phyloP scores from a whole-genome alignment of 176 grass and related monocot genomes.

The Hsuehochloa calcarea region DNA sequence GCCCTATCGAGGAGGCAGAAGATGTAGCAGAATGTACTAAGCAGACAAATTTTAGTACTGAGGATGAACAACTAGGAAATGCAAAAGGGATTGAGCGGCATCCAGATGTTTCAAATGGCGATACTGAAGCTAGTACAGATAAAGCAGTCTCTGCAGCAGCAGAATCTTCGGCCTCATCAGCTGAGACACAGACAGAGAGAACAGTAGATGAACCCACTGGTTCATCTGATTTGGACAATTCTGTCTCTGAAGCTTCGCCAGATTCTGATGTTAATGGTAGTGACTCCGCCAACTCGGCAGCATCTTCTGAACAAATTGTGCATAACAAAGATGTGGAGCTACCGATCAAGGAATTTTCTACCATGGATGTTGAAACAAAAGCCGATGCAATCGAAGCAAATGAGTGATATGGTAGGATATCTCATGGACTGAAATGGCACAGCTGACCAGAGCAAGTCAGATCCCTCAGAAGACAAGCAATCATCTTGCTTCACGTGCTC shows the following conservation, averaged over 20 bases:
- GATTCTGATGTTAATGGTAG: conserved; percentile 26
- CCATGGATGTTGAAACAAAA: conserved; percentile 16
- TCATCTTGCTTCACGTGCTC: conserved; percentile 37
- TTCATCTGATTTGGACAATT: conserved; percentile 24
- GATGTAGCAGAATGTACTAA: conserved; percentile 37
- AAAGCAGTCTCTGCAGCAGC: conserved; percentile 28
- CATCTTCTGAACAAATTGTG: conserved; percentile 21
- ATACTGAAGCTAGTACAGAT: conserved; percentile 38
- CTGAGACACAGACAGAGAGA: conserved; percentile 25
- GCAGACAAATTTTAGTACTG: conserved; percentile 27
- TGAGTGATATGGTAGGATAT: conserved; percentile 27
- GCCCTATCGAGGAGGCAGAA: conserved; percentile 34
- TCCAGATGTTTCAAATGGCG: conserved; percentile 31
- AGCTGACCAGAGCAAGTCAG: conserved; percentile 38
- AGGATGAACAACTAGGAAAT: conserved; percentile 36
- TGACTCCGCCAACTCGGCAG: neutral
- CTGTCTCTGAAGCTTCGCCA: conserved; percentile 21
- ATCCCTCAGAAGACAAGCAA: conserved; percentile 21
- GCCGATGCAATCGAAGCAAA: conserved; percentile 27
- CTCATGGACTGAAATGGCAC: conserved; percentile 28
- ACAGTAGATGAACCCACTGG: neutral
- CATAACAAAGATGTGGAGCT: conserved; percentile 11
- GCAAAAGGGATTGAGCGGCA: conserved; percentile 15
- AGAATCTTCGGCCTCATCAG: conserved; percentile 20
- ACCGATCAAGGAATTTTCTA: conserved; percentile 25